Base-by-base conservation (phyloP, 345 rosid genomes). In the Combretum micranthum region DNA sequence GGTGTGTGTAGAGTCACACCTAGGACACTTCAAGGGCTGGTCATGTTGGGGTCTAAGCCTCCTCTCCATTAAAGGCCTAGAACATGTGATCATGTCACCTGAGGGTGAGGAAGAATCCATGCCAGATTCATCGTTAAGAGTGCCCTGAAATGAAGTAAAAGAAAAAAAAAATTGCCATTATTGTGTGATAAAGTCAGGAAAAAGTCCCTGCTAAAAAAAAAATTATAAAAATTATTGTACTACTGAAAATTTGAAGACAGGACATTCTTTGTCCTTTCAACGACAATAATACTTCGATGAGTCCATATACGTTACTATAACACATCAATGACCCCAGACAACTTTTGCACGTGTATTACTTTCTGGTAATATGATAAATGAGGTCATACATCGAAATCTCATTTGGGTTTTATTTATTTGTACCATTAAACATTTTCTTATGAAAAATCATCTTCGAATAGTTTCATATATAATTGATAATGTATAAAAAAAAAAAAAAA, bases 1-100 rank as follows among this genome's bases (percentile, higher is more conserved):
- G 69, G 98, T 92, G 82, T 83, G 88, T 6, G 95, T 67, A 8
- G 96, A 92, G 57, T 92, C 95, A 55, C 98, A 92, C 72, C 98
- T 78, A 1, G 98, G 98, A 53, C 98, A 92, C 60, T 92, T 92
- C 23, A 88, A 80, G 45, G 90, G 87, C 62, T 86, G 95, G 77
- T 88, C 98, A 18, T 83, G 96, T 26, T 57, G 98, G 17, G 98
- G 96, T 66, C 95, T 76, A 15, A 92, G 85, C 78, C 93, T 84
- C 64, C 98, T 77, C 70, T 91, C 98, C 63, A 92, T 88, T 65
- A 91, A 62, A 2, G 95, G 98, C 80, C 95, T 76, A n/a, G 90
- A 76, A 69, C 92, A 74, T 57, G 86, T 71, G 20, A 88, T 83
- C 83, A 92, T 86, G 64, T 92, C 95, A 17, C 78, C 88, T 2